These are phyloP conservation scores for Mallotus nudiflorus DNA, from an alignment of 345 rosid genomes.

Conservation along the genomic window DNA sequence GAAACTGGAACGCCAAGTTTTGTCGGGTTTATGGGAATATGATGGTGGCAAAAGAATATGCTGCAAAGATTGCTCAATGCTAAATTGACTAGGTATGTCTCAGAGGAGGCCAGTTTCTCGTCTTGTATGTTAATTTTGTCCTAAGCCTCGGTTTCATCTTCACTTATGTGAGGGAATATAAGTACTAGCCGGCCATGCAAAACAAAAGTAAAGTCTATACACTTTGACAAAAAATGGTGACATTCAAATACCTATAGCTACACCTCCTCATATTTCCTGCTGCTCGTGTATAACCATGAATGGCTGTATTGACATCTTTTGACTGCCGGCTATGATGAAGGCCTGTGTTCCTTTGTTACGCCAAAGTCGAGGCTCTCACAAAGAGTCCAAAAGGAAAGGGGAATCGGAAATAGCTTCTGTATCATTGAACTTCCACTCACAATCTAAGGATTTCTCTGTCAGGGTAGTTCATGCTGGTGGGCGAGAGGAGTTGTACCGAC, in stretches of 20 bases:
- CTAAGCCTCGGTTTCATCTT: constrained; percentile 41
- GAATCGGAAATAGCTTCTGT: constrained; percentile 22
- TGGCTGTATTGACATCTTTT: constrained; percentile 21
- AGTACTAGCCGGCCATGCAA: constrained; percentile 32
- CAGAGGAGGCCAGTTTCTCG: no score
- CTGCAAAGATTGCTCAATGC: constrained; percentile 33
- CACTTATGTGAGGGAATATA: constrained; percentile 12
- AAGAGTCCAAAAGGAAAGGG: constrained; percentile 18
- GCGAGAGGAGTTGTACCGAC: constrained; percentile 42
- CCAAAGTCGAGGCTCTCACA: constrained; percentile 15
- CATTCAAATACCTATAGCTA: constrained; percentile 12
- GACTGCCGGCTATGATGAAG: constrained; percentile 35
- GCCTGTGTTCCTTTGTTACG: constrained; percentile 30
- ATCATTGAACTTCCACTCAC: constrained; percentile 26
- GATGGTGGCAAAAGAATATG: constrained; percentile 75
- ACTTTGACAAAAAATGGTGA: constrained; percentile 13
- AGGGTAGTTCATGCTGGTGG: constrained; percentile 65
- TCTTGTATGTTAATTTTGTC: not conserved
- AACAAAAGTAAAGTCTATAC: constrained; percentile 22
- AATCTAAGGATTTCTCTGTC: constrained; percentile 37
- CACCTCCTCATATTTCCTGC: constrained; percentile 4
- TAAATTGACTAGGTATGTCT: not conserved
- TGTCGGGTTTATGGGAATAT: constrained; percentile 78
- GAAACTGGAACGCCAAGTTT: constrained; percentile 78
- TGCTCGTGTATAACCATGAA: constrained; percentile 16